Evolutionary conservation across 192 early-diverging fungal species (phyloP), one percentile per base, ranked within the genome.

Genomic region (Podochytrium sp.): DNA sequence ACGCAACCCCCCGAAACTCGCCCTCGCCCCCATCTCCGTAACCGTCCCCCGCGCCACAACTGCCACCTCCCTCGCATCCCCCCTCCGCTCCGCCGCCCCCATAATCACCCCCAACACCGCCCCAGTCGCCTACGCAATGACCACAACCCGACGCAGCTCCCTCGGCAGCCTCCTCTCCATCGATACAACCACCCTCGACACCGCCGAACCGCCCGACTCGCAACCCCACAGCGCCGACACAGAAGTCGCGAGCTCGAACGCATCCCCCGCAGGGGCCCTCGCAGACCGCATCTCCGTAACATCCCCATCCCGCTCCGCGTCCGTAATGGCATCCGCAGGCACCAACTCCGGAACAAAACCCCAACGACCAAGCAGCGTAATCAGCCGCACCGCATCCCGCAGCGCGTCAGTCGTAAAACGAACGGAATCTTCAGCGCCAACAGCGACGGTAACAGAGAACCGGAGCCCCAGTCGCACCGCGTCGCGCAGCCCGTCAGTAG

Each of bases 1-100:
- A 37, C 59, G 23, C 68, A 81, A 37, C 37, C 50, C 66, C 20
- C 66, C 66, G 10, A 69, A 69, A 55, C 47, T 52, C 0, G 38
- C 42, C 25, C 23, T 65, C 1, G 63, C 63, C 6, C 63, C 63
- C 10, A 65, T 65, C 29, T 14, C 63, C 7, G 39, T 47, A 7
- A 47, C 63, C 2, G 63, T 47, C 47, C 63, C 63, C 7, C 12
- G 23, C 12, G 34, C 23, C 7, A 41, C 14, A n/a, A 20, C 63
- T 23, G 63, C 42, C 4, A 7, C 18, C 29, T 10, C 63, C 18
- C 10, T 20, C n/a, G 20, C 52, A 5, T 47, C 43, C 10, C 7
- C 60, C 60, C 34, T 37, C 16, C 12, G 30, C 18, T 1, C 0
- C 60, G 14, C 42, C n/a, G 29, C 42, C 5, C 38, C 63, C 38